Base-by-base conservation (phyloP, 2,329 filamentous ascomycete genomes). In the Emergomyces orientalis region DNA sequence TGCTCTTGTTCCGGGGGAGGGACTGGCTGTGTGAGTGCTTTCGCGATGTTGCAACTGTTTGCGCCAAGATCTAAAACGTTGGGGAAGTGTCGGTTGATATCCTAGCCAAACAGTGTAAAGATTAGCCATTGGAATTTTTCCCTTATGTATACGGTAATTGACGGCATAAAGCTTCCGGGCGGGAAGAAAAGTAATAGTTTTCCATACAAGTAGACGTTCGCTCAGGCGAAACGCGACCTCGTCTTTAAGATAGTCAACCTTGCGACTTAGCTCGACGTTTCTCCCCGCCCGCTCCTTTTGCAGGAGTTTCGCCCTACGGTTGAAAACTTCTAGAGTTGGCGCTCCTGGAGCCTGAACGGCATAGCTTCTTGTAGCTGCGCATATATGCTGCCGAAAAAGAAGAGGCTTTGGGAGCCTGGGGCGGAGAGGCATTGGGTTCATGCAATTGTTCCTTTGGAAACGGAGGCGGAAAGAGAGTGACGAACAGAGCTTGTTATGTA, bases 31-130 rank as follows among this genome's bases (percentile, higher is more conserved):
- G 88, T 88, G 55, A 97, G 83, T 63, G 90, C 89, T 66, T 88
- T 86, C 25, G 92, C 92, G 65, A 99, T 86, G 76, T 97, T 96
- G 82, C 93, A 97, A 65, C 93, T 90, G 74, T 97, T 96, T 65
- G 94, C 93, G 65, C 94, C 94, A 39, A 97, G 86, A 75, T 99
- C 94, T 65, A 99, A 88, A 30, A 91, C 91, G 67, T 85, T 83
- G 54, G 88, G 85, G 70, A 96, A 97, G 63, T 86, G 82, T 39
- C 94, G 89, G 70, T 96, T 96, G 79, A 99, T 95, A 73, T 97
- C 92, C 89, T 92, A 66, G 11, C n/a, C 34, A 56, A 39, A 11
- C 19, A 30, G 7, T 11, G 19, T 51, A 34, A 55, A 62, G 68
- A 47, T 61, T 43, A 62, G 55, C 54, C 17, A 62, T 64, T 62